phyloP scores from a whole-genome alignment of 805 yeast species.

The Kluyveromyces dobzhanskii region DNA sequence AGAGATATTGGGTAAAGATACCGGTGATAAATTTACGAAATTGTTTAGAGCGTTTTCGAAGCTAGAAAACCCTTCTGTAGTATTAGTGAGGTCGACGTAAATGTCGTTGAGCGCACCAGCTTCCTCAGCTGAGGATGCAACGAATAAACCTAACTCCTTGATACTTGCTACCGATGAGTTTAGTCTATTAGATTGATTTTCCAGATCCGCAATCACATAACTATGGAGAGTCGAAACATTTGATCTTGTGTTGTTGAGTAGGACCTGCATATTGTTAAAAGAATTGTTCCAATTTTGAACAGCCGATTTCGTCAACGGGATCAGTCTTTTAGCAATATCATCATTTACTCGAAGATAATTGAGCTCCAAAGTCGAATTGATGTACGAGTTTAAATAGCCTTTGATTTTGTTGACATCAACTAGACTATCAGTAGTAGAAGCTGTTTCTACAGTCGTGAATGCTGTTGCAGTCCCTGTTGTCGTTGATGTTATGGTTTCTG shows the following conservation, averaged over 20 bases:
- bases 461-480: background rate
- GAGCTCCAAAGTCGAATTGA: background rate
- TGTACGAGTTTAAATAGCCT: background rate
- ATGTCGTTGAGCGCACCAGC: background rate
- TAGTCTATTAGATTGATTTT: constrained; percentile 10
- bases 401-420: background rate
- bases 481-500: background rate
- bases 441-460: background rate
- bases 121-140: constrained; percentile 3
- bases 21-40: no score
- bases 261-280: constrained; percentile 2
- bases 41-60: no score
- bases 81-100: background rate
- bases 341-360: background rate
- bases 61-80: background rate
- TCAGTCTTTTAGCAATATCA: background rate
- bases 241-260: constrained; percentile 2
- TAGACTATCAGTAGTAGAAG: background rate
- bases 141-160: constrained; percentile 8
- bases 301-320: background rate
- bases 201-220: constrained; percentile 8
- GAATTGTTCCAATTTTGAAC: constrained; percentile 9
- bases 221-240: constrained; percentile 7
- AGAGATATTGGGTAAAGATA: no score
- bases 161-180: constrained; percentile 10